These are phyloP conservation scores for Drechslerella coelobrocha DNA, from an alignment of 2,329 filamentous ascomycete genomes.

Conservation along the genomic window DNA sequence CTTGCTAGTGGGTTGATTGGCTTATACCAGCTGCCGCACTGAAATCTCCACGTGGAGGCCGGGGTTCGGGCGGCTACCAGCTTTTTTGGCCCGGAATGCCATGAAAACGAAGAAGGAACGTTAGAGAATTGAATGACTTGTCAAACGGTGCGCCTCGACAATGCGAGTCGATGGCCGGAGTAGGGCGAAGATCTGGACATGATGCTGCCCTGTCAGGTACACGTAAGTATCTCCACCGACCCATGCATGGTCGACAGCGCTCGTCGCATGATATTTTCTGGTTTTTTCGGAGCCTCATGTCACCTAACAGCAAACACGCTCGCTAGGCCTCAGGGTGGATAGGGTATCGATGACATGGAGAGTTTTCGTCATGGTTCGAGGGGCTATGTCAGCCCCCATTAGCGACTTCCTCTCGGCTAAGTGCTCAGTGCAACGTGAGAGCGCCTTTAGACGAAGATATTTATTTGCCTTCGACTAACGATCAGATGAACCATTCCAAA, in stretches of 20 bases:
- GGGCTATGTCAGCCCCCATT: background rate
- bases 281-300: no score
- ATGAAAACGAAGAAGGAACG: background rate
- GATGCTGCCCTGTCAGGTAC: background rate
- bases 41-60: constrained; percentile 33
- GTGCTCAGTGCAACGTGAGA: background rate
- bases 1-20: constrained; percentile 38
- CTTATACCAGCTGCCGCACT: constrained; percentile 12
- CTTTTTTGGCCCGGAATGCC: constrained; percentile 16
- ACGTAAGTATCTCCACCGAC: background rate
- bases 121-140: background rate
- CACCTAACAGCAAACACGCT: no score
- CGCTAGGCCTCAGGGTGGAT: no score
- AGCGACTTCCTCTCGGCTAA: background rate
- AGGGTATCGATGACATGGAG: background rate
- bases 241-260: background rate
- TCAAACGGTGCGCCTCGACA: constrained; percentile 28
- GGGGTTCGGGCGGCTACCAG: constrained; percentile 34
- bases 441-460: background rate
- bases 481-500: constrained; percentile 29
- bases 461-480: constrained; percentile 12
- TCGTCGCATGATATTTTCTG: background rate
- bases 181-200: background rate
- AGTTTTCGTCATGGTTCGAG: background rate
- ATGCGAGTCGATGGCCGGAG: constrained; percentile 18